A percentile compares a stretch with the other conserved stretches of the same genome.
These are phyloP conservation scores for Chimonanthus salicifolius DNA, from an alignment of 164 flowering plant species.

Conservation along the genomic window DNA sequence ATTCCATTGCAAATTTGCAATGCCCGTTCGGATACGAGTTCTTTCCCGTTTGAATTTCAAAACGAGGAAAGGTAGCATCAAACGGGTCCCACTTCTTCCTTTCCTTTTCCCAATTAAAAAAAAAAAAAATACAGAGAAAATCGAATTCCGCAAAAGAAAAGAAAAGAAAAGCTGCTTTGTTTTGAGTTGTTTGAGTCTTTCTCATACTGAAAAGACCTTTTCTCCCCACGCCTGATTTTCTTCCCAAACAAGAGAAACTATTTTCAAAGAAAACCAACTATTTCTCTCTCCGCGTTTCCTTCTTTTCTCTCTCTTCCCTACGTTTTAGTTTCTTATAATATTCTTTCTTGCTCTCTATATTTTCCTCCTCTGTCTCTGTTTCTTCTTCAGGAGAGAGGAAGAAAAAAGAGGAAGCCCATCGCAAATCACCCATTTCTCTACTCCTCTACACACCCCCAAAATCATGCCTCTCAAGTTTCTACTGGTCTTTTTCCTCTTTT, in stretches of 20 bases:
- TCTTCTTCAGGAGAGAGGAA: background rate
- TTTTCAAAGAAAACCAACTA: background rate
- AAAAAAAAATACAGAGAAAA: background rate
- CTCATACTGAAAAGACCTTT: background rate
- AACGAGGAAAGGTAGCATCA: no score
- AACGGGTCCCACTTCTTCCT: background rate
- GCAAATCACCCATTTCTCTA: background rate
- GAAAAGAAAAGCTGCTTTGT: background rate
- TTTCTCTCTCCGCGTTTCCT: conserved; percentile 4
- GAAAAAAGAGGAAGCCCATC: background rate
- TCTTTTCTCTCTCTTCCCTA: background rate
- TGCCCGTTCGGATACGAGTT: no score
- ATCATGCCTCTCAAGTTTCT: background rate
- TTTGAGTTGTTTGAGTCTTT: background rate
- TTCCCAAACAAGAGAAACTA: background rate
- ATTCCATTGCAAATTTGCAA: no score
- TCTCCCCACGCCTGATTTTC: background rate
- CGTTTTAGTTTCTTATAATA: background rate
- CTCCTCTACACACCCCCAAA: background rate
- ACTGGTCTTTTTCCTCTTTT: conserved; percentile 1
- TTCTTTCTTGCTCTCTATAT: background rate
- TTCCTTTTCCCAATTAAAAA: background rate
- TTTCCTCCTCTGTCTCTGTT: conserved; percentile 2
- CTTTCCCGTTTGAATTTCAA: background rate
- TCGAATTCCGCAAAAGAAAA: background rate